Conservation (phyloP, 257 asterid genomes). For the Thymus quinquecostatus region DNA sequence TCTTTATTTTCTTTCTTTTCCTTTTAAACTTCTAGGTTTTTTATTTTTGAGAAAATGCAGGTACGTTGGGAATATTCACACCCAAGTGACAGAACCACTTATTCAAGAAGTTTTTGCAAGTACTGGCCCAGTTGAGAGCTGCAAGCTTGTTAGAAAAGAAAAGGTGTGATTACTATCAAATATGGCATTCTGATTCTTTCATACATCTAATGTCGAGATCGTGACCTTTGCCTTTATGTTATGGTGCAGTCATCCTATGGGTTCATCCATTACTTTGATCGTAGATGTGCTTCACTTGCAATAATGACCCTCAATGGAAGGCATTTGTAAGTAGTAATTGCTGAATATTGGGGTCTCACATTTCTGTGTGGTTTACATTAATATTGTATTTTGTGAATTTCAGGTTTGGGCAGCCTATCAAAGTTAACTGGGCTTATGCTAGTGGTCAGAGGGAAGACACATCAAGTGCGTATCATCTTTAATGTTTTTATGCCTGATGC, state of each 20-base stretch:
- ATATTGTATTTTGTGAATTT: constrained; percentile 26
- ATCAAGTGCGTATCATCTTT: constrained; percentile 52
- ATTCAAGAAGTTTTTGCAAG: constrained; percentile 87
- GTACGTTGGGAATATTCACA: constrained; percentile 83
- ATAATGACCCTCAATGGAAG: constrained; percentile 60
- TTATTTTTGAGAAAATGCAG: constrained; percentile 71
- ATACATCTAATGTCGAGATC: not conserved
- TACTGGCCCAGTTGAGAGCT: constrained; percentile 80
- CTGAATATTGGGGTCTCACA: not conserved
- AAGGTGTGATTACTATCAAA: constrained; percentile 46
- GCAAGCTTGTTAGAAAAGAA: constrained; percentile 88
- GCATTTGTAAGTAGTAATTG: constrained; percentile 59
- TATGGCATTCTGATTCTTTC: not conserved
- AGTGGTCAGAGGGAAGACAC: constrained; percentile 97
- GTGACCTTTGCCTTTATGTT: constrained; percentile 15
- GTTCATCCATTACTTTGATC: constrained; percentile 64
- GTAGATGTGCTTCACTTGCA: constrained; percentile 67
- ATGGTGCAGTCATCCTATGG: constrained; percentile 63
- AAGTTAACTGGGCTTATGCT: constrained; percentile 95
- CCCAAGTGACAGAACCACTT: constrained; percentile 88
- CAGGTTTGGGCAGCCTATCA: constrained; percentile 99
- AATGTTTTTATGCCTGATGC: constrained; percentile 20
- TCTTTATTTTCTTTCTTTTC: constrained; percentile 30
- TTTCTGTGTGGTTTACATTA: constrained; percentile 16
- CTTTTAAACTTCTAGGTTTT: constrained; percentile 35